phyloP scores from a whole-genome alignment of 108 stramenopile genomes.

The Cyclotella kingstonii region DNA sequence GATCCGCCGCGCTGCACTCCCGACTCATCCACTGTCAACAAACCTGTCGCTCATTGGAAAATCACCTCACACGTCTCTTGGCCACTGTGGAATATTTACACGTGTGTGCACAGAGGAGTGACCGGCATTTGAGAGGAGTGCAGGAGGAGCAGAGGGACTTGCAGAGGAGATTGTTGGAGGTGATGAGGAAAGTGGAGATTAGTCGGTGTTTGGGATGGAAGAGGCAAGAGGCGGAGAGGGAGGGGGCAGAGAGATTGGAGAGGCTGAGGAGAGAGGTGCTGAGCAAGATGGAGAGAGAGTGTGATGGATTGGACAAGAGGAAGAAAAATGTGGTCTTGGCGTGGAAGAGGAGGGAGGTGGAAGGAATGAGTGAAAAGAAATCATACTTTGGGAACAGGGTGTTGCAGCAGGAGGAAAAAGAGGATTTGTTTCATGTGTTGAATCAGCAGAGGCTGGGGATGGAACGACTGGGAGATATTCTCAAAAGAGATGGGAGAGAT shows the following conservation, averaged over 20 bases:
- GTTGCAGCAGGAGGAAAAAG: slow-evolving; percentile 34
- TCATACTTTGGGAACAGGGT: slow-evolving; percentile 4
- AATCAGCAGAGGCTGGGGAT: slow-evolving; percentile 41
- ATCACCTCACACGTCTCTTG: slow-evolving; percentile 35
- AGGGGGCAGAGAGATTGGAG: slow-evolving; percentile 42
- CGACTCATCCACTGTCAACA: slow-evolving; percentile 64
- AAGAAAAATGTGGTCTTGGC: slow-evolving; percentile 19
- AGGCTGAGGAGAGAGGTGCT: slow-evolving; percentile 14
- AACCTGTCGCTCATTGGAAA: slow-evolving; percentile 38
- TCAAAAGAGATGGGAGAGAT: slow-evolving; percentile 43
- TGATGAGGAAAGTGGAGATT: slow-evolving; percentile 77
- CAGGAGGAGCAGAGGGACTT: slow-evolving; percentile 40
- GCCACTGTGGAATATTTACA: slow-evolving; percentile 16
- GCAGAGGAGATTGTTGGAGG: slow-evolving; percentile 50
- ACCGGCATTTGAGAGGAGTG: slow-evolving; percentile 28
- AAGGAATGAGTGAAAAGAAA: slow-evolving; percentile 6
- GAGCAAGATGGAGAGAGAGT: slow-evolving; percentile 1
- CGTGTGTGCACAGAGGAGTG: not conserved
- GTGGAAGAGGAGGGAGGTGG: slow-evolving; percentile 26
- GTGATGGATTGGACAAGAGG: slow-evolving; percentile 34
- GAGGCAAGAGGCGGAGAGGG: slow-evolving; percentile 60
- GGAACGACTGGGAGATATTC: slow-evolving; percentile 34
- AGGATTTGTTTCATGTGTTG: slow-evolving; percentile 37
- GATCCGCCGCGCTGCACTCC: slow-evolving; percentile 61
- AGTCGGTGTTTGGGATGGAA: slow-evolving; percentile 71